These are phyloP conservation scores for Phyllosticta citrichinensis DNA, from an alignment of 2,329 filamentous ascomycete genomes.

Conservation along the genomic window DNA sequence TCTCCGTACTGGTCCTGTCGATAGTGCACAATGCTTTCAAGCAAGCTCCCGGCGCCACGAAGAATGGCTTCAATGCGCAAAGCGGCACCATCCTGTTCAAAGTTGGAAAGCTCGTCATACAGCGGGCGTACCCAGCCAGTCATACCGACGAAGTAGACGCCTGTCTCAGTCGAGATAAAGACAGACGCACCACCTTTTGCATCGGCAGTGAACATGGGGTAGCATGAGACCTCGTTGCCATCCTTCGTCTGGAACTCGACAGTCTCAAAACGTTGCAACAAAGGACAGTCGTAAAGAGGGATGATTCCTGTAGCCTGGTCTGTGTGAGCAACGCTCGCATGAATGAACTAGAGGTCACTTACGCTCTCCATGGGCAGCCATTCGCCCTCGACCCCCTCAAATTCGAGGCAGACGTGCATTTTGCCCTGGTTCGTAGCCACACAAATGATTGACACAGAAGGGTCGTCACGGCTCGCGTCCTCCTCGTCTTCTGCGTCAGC, in stretches of 20 bases:
- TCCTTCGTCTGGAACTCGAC: constrained; percentile 23
- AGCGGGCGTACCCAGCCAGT: constrained; percentile 47
- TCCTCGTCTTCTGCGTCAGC: constrained; percentile 42
- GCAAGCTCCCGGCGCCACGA: constrained; percentile 38
- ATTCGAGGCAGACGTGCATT: constrained; percentile 50
- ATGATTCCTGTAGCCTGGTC: constrained; percentile 1
- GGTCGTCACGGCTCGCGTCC: constrained; percentile 33
- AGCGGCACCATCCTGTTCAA: constrained; percentile 39
- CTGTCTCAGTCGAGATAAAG: constrained; percentile 46
- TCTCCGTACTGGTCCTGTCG: constrained; percentile 22
- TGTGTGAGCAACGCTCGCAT: not conserved
- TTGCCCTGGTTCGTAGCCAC: constrained; percentile 46
- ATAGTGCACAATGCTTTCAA: constrained; percentile 36
- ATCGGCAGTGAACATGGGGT: constrained; percentile 48
- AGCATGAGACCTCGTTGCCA: constrained; percentile 21
- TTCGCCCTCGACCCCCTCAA: constrained; percentile 52
- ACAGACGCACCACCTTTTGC: constrained; percentile 47
- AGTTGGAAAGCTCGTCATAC: constrained; percentile 45
- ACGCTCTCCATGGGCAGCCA: constrained; percentile 45
- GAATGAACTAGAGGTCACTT: constrained; percentile 1
- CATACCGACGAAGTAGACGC: constrained; percentile 46
- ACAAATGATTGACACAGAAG: constrained; percentile 49
- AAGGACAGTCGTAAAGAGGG: constrained; percentile 16
- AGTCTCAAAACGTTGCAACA: constrained; percentile 31
- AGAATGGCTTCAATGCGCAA: constrained; percentile 49